Evolutionary conservation across 2,329 filamentous ascomycete species (phyloP).

Genomic region (Neocatenulostroma microsporum): DNA sequence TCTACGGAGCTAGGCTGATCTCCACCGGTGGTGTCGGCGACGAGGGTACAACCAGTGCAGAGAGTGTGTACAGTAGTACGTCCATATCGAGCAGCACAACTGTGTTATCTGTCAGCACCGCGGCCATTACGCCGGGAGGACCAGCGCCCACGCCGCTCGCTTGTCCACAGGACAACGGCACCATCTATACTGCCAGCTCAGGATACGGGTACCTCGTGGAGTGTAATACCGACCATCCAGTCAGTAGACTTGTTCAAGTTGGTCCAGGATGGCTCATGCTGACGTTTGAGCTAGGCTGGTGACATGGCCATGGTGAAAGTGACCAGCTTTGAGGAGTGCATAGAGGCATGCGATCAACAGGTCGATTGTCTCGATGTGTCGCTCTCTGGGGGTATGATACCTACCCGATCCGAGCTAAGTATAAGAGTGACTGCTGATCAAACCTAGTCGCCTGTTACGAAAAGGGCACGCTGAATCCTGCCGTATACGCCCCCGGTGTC

Average conservation of each 20-base stretch:
- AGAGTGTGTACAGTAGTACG: no score
- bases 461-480: not conserved
- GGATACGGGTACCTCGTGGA: conserved; percentile 21
- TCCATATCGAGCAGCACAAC: not conserved
- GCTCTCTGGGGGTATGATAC: conserved; percentile 17
- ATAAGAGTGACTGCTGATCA: no score
- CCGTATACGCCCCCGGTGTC: not conserved
- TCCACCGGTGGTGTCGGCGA: no score
- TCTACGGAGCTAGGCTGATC: no score
- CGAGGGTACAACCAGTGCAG: no score
- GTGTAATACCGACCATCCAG: conserved; percentile 24
- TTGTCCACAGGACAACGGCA: conserved; percentile 19
- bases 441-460: conserved; percentile 14
- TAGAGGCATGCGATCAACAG: conserved; percentile 18
- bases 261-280: no score
- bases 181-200: conserved; percentile 15
- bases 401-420: no score
- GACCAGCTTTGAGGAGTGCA: conserved; percentile 16
- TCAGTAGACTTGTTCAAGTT: no score
- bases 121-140: not conserved
- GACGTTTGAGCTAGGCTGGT: no score
- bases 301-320: conserved; percentile 17
- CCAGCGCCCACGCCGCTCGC: conserved; percentile 5
- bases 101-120: not conserved
- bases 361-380: conserved; percentile 19